Evolutionary conservation across 2,329 filamentous ascomycete genomes (phyloP).

Genomic region (Leptographium lundbergii): DNA sequence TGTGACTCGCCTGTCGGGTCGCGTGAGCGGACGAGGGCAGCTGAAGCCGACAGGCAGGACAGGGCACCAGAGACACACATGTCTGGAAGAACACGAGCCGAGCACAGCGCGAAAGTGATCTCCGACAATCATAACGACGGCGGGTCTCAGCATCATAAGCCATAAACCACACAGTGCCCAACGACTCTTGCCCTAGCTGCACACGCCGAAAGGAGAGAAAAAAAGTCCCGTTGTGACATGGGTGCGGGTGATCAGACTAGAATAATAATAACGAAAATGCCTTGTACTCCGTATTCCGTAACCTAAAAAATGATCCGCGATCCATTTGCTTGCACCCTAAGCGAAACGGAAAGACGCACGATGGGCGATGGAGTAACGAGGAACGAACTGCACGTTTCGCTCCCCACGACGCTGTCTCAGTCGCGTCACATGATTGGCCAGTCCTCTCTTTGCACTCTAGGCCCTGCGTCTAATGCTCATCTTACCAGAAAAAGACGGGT

Average conservation of each 20-base stretch:
- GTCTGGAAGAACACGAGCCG: not conserved
- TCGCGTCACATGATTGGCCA: not conserved
- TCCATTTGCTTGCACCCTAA: not conserved
- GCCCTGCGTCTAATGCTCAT: not conserved
- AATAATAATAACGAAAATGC: too few relatives aligned
- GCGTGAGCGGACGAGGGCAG: not conserved
- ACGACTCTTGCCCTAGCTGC: not conserved
- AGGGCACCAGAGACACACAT: not conserved
- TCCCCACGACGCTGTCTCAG: not conserved
- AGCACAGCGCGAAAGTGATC: not conserved
- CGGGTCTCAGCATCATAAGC: not conserved
- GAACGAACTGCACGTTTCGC: not conserved
- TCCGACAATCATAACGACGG: too few relatives aligned
- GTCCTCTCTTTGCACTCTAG: not conserved
- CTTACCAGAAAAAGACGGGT: too few relatives aligned
- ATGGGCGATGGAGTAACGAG: not conserved
- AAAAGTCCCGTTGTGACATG: not conserved
- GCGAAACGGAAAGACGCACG: not conserved
- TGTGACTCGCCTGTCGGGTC: not conserved
- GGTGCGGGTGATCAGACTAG: too few relatives aligned
- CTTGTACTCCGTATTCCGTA: too few relatives aligned
- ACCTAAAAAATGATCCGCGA: not conserved
- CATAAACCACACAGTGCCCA: not conserved
- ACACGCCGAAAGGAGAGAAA: not conserved
- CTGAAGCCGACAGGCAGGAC: not conserved